Percentiles rank a stretch among this genome's conserved stretches.
Conservation (phyloP, 768 basidiomycete species). For the Xerocomellus chrysenteron region DNA sequence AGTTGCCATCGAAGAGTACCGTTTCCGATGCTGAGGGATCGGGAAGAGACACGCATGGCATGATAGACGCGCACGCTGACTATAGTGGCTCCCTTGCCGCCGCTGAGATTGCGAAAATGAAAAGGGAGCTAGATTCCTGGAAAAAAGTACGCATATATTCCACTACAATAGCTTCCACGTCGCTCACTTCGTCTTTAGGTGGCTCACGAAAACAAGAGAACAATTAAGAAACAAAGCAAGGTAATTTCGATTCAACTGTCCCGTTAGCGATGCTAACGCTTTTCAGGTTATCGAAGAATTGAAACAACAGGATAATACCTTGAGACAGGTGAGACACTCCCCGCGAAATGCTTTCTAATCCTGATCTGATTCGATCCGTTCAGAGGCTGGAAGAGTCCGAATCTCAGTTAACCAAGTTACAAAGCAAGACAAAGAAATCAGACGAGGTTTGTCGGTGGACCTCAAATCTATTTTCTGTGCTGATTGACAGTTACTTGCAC, state of each 20-base stretch:
- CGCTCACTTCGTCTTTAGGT: constrained; percentile 26
- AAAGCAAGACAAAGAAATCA: constrained; percentile 46
- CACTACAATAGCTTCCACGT: neutral
- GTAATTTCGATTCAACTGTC: constrained; percentile 29
- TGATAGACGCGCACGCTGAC: constrained; percentile 16
- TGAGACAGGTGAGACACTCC: constrained; percentile 36
- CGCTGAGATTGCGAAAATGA: constrained; percentile 54
- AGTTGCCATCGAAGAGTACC: constrained; percentile 20
- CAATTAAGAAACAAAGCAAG: constrained; percentile 55
- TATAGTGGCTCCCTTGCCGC: constrained; percentile 39
- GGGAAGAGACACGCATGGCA: constrained; percentile 20
- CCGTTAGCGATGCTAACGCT: neutral
- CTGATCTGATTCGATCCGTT: constrained; percentile 1
- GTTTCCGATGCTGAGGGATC: constrained; percentile 31
- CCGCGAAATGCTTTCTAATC: neutral
- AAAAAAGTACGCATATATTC: constrained; percentile 39
- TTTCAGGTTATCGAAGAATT: constrained; percentile 54
- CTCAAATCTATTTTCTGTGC: neutral
- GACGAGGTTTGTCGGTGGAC: constrained; percentile 50
- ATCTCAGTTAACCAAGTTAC: constrained; percentile 42
- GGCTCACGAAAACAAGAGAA: constrained; percentile 47
- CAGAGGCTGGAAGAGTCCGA: constrained; percentile 49
- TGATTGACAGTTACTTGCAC: neutral
- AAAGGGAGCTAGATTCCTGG: constrained; percentile 54
- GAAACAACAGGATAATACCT: constrained; percentile 40